Evolutionary conservation across 2,329 filamentous ascomycete genomes (phyloP), one percentile per base, ranked within the genome.

Genomic region (Penicillium sp.): DNA sequence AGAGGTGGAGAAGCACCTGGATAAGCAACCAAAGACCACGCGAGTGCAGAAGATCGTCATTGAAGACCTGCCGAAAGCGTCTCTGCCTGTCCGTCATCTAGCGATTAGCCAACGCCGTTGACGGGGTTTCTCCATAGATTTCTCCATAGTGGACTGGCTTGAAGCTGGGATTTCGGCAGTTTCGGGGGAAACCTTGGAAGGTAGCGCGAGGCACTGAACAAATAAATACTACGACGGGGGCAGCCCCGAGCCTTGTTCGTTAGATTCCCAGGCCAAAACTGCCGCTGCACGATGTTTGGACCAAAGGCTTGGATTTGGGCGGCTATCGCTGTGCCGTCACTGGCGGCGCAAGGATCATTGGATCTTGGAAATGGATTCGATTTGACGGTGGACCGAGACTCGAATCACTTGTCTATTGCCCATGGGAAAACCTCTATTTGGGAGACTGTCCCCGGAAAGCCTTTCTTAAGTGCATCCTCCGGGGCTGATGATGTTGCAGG

Each of bases 391-490:
- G 39, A 60, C 24, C 33, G 53, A 5, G 40, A 21, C 14, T 34
- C 39, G n/a, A 63, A 60, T 14, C 51, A 48, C 9, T 36, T 63
- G 9, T 50, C 51, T 4, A 43, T 65, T n/a, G 19, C 48, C 13
- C 56, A 48, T 26, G 26, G 29, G 6, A 49, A 51, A 5, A 31
- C 9, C 1, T 44, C 52, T 0, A 61, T 65, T 18, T 65, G 59
- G 59, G 57, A 62, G 28, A 62, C 62, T 13, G 26, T 61, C 3
- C 46, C 61, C 33, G 47, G 53, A 10, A 24, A 54, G 19, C 9
- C 44, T 11, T 65, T 66, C 43, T 53, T 66, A 13, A 61, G 63
- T 50, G 62, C 62, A 3, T 65, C 62, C 16, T 49, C 60, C 5
- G 63, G 62, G 9, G 37, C 52, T 13, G 63, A 66, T 28, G 36